A percentile compares a stretch with the other conserved stretches of the same genome.
These are phyloP conservation scores for Chlamydomonas applanata DNA, from an alignment of 139 green algal species.

Conservation along the genomic window DNA sequence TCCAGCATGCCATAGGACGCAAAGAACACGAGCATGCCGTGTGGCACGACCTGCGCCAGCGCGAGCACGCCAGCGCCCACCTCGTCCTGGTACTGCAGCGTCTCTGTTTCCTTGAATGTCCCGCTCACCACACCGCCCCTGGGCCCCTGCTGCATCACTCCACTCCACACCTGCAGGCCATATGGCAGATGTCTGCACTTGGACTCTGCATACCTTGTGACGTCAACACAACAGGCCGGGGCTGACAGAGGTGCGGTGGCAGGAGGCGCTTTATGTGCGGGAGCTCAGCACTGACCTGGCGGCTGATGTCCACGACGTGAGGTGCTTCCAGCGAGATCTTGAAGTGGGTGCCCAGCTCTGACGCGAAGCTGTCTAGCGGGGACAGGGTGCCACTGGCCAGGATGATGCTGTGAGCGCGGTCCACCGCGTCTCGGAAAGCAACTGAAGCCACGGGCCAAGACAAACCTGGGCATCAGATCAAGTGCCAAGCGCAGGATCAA, in stretches of 20 bases:
- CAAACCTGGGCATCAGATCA: too few species aligned
- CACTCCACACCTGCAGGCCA: slow-evolving; percentile 75
- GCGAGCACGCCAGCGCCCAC: slow-evolving; percentile 58
- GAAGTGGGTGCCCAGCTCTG: slow-evolving; percentile 79
- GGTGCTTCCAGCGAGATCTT: slow-evolving; percentile 70
- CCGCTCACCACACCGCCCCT: slow-evolving; percentile 36
- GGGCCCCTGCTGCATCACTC: slow-evolving; percentile 53
- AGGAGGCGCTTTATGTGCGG: too few species aligned
- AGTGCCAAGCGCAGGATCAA: too few species aligned
- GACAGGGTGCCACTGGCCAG: slow-evolving; percentile 69
- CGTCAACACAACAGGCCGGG: background rate
- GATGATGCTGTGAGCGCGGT: slow-evolving; percentile 12
- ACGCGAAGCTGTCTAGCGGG: slow-evolving; percentile 84
- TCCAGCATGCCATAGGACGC: slow-evolving; percentile 87
- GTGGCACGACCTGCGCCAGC: slow-evolving; percentile 61
- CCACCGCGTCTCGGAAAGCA: slow-evolving; percentile 19
- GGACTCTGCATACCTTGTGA: too few species aligned
- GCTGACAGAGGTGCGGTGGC: background rate
- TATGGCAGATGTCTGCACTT: too few species aligned
- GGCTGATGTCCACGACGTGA: slow-evolving; percentile 87
- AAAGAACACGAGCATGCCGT: slow-evolving; percentile 93
- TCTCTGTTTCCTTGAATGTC: slow-evolving; percentile 52
- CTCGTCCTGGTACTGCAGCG: slow-evolving; percentile 49
- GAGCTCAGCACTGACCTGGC: too few species aligned
- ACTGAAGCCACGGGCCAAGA: slow-evolving; percentile 9